Base-by-base conservation (phyloP, 345 rosid genomes). In the Clarkia xantiana region DNA sequence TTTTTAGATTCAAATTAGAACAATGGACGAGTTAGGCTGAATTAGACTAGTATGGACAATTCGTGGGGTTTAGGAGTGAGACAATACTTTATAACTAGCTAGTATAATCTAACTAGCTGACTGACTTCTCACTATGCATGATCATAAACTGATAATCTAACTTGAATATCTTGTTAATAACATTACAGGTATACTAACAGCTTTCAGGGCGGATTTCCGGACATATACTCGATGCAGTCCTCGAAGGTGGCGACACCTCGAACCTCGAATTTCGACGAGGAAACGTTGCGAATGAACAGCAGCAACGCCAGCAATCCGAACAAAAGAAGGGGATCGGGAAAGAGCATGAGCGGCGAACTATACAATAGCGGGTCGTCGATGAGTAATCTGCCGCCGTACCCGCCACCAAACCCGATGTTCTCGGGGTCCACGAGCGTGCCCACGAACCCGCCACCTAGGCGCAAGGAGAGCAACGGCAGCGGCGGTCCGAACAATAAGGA, bases 261-360 rank as follows among this genome's bases (percentile, higher is more conserved):
- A 39, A 67, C 84, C n/a, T 81, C 94, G n/a, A 84, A 84, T 67
- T 81, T 76, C 36, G 91, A 81, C 14, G 90, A 85, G 68, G 86
- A 81, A 18, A 72, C 62, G 71, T 0, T 80, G 71, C 80, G 68
- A 64, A 52, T 57, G 40, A 49, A 51, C 51, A 40, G 22, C 38
- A 46, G 52, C 40, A 34, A 34, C 5, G 23, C 5, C 11, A 29
- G n/a, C 18, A 65, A 67, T 54, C 54, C 67, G 1, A 84, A 71
- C 62, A 76, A 60, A 45, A 38, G 60, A 41, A 57, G 64, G 36
- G 90, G 82, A n/a, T n/a, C n/a, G 9, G 84, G 74, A 11, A 70
- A 75, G 44, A 75, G 83, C 46, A 70, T 77, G 78, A 78, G 89
- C 45, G 94, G 86, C 0, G 89, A 81, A 70, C 55, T 78, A 13